Conservation (phyloP, 2,329 filamentous ascomycete species). For the Talaromyces sp. region DNA sequence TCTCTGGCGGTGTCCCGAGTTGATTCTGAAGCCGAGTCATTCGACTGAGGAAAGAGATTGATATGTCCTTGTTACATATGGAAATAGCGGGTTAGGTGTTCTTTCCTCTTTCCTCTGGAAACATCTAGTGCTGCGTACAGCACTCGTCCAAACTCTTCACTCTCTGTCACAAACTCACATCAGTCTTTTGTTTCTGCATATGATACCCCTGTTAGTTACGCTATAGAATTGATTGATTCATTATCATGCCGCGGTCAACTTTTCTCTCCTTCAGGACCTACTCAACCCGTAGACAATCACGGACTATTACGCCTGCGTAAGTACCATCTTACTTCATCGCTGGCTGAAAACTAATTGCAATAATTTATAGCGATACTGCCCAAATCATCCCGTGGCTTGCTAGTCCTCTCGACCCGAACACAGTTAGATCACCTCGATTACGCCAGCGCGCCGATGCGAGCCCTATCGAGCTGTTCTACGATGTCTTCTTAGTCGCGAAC, state of each 20-base stretch:
- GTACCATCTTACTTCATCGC: conserved; percentile 16
- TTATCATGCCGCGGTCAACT: conserved; percentile 28
- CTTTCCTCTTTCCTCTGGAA: background rate
- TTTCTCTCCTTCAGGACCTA: conserved; percentile 33
- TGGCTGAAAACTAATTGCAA: conserved; percentile 1
- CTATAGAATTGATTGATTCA: conserved; percentile 23
- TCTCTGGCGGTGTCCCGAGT: conserved; percentile 27
- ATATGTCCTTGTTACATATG: background rate
- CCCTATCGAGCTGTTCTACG: conserved; percentile 57
- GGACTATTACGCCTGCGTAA: conserved; percentile 24
- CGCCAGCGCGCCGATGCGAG: conserved; percentile 49
- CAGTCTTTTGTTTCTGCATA: conserved; percentile 19
- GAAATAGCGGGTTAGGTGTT: background rate
- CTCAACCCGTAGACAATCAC: conserved; percentile 22
- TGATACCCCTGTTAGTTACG: conserved; percentile 21
- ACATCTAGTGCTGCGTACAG: background rate
- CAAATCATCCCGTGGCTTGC: conserved; percentile 31
- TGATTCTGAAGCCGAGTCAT: conserved; percentile 28
- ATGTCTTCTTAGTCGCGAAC: conserved; percentile 62
- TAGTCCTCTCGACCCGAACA: conserved; percentile 31
- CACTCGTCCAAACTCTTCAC: background rate
- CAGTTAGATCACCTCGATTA: conserved; percentile 31
- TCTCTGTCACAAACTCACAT: background rate
- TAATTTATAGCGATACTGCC: background rate
- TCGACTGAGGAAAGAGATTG: background rate